Evolutionary conservation across 306 rosid genomes (phyloP), one percentile per base, ranked within the genome.

Genomic region (Morella rubra): DNA sequence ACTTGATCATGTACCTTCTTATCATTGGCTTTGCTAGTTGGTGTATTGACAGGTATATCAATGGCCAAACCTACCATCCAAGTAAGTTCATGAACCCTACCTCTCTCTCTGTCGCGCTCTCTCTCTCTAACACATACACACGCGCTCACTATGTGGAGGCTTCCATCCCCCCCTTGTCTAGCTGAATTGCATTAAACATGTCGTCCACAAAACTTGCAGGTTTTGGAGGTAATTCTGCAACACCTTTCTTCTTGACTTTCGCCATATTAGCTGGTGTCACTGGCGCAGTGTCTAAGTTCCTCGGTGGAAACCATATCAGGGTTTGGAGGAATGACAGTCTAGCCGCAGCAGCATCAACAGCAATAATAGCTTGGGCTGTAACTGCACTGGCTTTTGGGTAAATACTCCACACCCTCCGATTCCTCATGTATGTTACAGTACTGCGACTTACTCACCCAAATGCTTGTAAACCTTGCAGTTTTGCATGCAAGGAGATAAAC

Each of bases 261-360:
- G 41, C 96, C 0, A 55, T 92, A 32, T 61, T 90, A 72, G 93
- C 96, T 40, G 83, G 86, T 0, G 96, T 92, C 44, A 37, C 92
- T 3, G 99, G 97, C 41, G 65, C 86, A 20, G 93, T 82, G 19
- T 95, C 97, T 0, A 95, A 95, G 81, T 71, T 90, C 10, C 42
- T 85, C 0, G 99, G 99, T 18, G 91, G 86, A 10, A 87, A 86
- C 75, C 97, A 95, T 76, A 47, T 92, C 47, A 88, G 97, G 24
- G 81, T 85, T 6, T 95, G 97, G 99, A 88, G 97, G 82, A 90
- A 81, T 77, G 99, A 95, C 69, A 95, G 97, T 59, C 86, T 95
- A 20, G 96, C 96, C 12, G 83, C 89, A 0, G 98, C 98, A 1
- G 96, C 87, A 56, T 70, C 93, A 3, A 55, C 97, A 1, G 71